Base-by-base conservation (phyloP, 345 rosid genomes). In the Eucalyptus caleyi region DNA sequence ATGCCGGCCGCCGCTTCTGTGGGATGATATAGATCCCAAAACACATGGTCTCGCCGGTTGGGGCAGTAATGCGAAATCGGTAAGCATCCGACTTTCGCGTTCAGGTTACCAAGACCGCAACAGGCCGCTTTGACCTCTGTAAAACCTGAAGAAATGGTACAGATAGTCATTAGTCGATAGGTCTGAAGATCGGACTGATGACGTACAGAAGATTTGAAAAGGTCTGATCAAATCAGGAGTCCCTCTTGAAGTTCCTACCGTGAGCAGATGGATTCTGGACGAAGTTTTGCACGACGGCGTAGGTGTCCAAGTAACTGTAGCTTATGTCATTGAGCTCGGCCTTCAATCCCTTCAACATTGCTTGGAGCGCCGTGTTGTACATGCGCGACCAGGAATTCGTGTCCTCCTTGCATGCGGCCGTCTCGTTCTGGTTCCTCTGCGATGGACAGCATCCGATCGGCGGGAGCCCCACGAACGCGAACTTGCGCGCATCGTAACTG, bases 11-110 rank as follows among this genome's bases (percentile, higher is more conserved):
- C 92, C 6, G 95, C 96, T 90, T 96, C 95, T 5, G 96, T 95
- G 24, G 98, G 97, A 92, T 96, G 99, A 40, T 56, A 92, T 4
- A 90, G 69, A 93, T 97, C 99, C 99, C 99, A 96, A 47, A 95
- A 97, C 4, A 95, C n/a, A 92, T 95, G 95, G 87, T 95, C 93
- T 44, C 24, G 94, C 90, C 99, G 90, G 92, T 97, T 93, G 50
- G 94, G n/a, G 88, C 99, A 96, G 80, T 89, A 92, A 11, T 82
- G 90, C 3, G 99, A 86, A 6, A 93, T 32, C 3, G 97, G 98
- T 54, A 93, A 16, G 88, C 99, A 97, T 21, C 96, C 94, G 9
- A 88, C 10, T 4, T 87, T 80, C 3, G 99, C 97, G 45, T 90
- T 96, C 86, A 96, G 89, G 15, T 86, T 80, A 8, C 99, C 99